Base-by-base conservation (phyloP, 2,329 filamentous ascomycete genomes). In the Clarireedia sp. region DNA sequence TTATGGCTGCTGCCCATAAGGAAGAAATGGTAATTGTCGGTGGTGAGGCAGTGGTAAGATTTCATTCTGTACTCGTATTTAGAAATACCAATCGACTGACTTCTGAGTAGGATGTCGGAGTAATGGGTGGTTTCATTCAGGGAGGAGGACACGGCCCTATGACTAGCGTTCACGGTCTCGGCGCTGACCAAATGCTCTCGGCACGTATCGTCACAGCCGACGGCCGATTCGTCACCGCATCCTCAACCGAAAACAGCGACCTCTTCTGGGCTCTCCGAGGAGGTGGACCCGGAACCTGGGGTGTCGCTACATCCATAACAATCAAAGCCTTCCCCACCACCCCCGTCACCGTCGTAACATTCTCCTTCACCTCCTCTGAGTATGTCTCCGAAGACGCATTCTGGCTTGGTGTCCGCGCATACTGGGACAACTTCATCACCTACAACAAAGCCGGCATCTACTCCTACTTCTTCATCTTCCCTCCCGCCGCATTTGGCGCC, bases 111-210 rank as follows among this genome's bases (percentile, higher is more conserved):
- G 19, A 43, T 9, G 64, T 65, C 40, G 62, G 62, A 19, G 36
- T 62, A 26, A 58, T 49, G 17, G 64, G 62, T 37, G 83, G 83
- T 0, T 87, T 80, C 48, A 72, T 76, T 2, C 78, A 81, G 19
- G 82, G 81, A 0, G 83, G 80, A 1, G 83, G 83, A 0, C 83
- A 87, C 65, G 78, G 75, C 0, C 67, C 78, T 1, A 68, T 86
- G 3, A 68, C 72, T 0, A 76, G 79, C 0, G 69, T 70, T 1
- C 77, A 78, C 55, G 83, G 84, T 0, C 69, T 87, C 26, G 83
- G 70, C 1, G 80, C 78, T 0, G 84, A 87, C 60, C 78, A 85
- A 38, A 58, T 62, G 46, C 54, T 62, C 29, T 60, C 52, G 1
- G 58, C 57, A 47, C 61, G 68, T 24, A 57, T 63, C 29, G 57